Evolutionary conservation across 176 grass and related monocot genomes (phyloP), one percentile per base, ranked within the genome.

Genomic region (Themeda triandra): DNA sequence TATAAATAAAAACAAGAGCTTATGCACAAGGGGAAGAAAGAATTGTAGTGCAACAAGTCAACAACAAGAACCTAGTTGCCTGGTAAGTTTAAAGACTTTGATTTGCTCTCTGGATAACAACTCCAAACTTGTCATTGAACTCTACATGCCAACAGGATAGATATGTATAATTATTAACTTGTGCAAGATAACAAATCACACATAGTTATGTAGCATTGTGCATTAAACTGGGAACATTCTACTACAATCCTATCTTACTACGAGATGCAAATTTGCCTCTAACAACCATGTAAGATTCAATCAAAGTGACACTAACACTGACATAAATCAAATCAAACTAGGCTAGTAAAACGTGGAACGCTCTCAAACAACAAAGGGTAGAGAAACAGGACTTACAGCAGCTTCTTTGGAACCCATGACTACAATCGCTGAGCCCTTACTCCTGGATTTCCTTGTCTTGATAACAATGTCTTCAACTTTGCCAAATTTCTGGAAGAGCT

Each of bases 371-470:
- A 17, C 21, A 66, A 63, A 91, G 13, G 10, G 25, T n/a, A 76
- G 3, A 86, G 10, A 83, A 82, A 83, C 12, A 33, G 23, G 53
- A 82, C 80, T 91, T 89, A 98, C 96, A 31, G 82, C 89, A 51
- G 80, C 91, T 82, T 98, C 96, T 83, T 90, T 98, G 39, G 91
- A 86, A 45, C 83, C 63, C 96, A 98, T 95, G 27, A 94, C 89
- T 48, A 95, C 74, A 85, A 98, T 86, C 12, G 96, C 93, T 44
- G 96, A 86, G 69, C 91, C 87, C 86, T 58, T 93, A 63, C 73
- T 95, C 73, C 71, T 95, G 23, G 91, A 98, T 87, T 84, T 90
- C 56, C 91, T 98, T 64, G 89, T 86, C 68, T 86, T 89, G 59
- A 94, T 98, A 30, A 98, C 87, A 66, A 95, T 51, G 73, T 98